These are phyloP conservation scores for Venturia pyrina DNA, from an alignment of 2,329 filamentous ascomycete genomes.

Conservation along the genomic window DNA sequence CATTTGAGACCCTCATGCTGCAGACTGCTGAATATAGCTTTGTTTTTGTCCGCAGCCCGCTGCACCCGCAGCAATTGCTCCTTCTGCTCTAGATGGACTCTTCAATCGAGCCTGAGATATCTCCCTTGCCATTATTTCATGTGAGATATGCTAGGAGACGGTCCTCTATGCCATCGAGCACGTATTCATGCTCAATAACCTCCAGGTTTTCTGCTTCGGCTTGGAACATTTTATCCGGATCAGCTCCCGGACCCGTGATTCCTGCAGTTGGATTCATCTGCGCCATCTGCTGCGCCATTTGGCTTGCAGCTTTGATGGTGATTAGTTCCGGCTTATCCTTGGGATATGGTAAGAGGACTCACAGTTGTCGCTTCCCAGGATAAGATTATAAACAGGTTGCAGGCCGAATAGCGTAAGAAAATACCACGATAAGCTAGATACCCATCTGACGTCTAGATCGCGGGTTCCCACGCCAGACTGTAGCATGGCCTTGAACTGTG, in stretches of 20 bases:
- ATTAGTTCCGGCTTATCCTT: neutral
- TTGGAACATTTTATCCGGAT: slow-evolving; percentile 90
- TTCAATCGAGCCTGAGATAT: neutral
- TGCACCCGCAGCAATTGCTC: neutral
- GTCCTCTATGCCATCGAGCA: slow-evolving; percentile 79
- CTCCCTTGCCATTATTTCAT: neutral
- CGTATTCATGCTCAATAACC: slow-evolving; percentile 87
- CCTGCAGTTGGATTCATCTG: slow-evolving; percentile 64
- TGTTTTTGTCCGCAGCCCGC: neutral
- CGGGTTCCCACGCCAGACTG: slow-evolving; percentile 92
- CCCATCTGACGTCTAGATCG: slow-evolving; percentile 96
- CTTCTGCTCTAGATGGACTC: neutral
- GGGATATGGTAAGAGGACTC: slow-evolving; percentile 26
- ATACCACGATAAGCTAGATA: slow-evolving; percentile 98
- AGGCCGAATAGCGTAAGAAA: slow-evolving; percentile 95
- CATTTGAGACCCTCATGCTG: neutral
- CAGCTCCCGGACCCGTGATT: slow-evolving; percentile 85
- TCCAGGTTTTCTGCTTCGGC: slow-evolving; percentile 91
- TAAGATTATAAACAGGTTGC: slow-evolving; percentile 94
- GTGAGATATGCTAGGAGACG: slow-evolving; percentile 51
- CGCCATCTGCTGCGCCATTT: slow-evolving; percentile 78
- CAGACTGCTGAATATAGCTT: neutral
- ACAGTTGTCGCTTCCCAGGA: slow-evolving; percentile 94
- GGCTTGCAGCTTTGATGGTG: slow-evolving; percentile 61
- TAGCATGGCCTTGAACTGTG: slow-evolving; percentile 99